Evolutionary conservation across 2,329 filamentous ascomycete genomes (phyloP), one percentile per base, ranked within the genome.

Genomic region (Pseudocercospora vitis): DNA sequence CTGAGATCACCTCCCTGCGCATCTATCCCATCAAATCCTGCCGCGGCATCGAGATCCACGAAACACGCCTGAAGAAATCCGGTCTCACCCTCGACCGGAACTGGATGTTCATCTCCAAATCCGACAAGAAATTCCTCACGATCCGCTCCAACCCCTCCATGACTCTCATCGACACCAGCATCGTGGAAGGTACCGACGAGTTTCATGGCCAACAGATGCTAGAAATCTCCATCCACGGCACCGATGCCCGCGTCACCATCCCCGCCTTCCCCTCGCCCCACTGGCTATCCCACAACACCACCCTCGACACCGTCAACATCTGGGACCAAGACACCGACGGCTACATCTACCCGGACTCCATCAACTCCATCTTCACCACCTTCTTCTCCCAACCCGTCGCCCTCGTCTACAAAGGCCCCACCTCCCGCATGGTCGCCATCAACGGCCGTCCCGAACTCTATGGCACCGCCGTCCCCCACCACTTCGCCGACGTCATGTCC

Each of bases 21-120:
- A 75, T 85, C 61, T 85, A 86, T 65, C 83, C 83, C 9, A 81
- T 86, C 63, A 86, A 86, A 65, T 86, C 83, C 56, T 86, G 84
- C 61, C 81, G 84, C 40, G 83, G 83, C 7, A 74, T 86, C 60
- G 73, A 78, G 33, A 71, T 86, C 7, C 66, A 76, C 12, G 76
- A 73, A 2, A 76, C 80, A 1, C 73, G 71, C 3, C 72, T 86
- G 1, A 73, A 78, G 28, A 76, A 75, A 40, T 78, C 81, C 3
- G 83, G 83, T 0, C 74, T 86, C 8, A 80, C 83, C 39, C 73
- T 86, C 9, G 84, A 86, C 65, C 74, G 83, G 5, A 78, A 81
- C 58, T 86, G 83, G 83, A 86, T 86, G 83, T 82, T 86, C 68
- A 75, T 85, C 44, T 76, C 80, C 28, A 54, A 54, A 16, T 74